Evolutionary conservation across 169 alveolate genomes (phyloP).

Genomic region (Babesia ovata): DNA sequence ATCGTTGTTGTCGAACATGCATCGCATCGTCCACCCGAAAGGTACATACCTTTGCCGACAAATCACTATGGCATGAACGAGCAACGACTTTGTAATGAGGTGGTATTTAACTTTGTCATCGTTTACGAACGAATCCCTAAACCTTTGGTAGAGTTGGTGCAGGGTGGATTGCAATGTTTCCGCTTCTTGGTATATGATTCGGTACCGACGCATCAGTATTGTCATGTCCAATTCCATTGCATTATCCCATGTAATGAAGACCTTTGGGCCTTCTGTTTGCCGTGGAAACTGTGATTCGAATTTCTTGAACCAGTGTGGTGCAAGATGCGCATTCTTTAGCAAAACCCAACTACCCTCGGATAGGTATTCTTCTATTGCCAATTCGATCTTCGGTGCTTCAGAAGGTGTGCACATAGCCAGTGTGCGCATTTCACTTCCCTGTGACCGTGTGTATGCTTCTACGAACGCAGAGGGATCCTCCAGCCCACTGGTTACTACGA

Average conservation of each 20-base stretch:
- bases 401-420: slow-evolving; percentile 98
- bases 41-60: slow-evolving; percentile 93
- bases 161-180: slow-evolving; percentile 91
- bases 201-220: slow-evolving; percentile 91
- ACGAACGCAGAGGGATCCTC: slow-evolving; percentile 93
- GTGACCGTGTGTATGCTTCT: slow-evolving; percentile 87
- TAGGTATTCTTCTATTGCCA: slow-evolving; percentile 88
- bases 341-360: slow-evolving; percentile 96
- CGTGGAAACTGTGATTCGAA: slow-evolving; percentile 92
- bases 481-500: slow-evolving; percentile 45
- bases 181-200: slow-evolving; percentile 96
- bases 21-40: slow-evolving; percentile 96
- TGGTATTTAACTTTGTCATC: slow-evolving; percentile 66
- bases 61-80: slow-evolving; percentile 96
- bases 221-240: slow-evolving; percentile 91
- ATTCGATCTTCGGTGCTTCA: slow-evolving; percentile 93
- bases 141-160: slow-evolving; percentile 84
- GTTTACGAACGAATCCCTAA: slow-evolving; percentile 83
- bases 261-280: slow-evolving; percentile 85
- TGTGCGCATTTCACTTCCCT: slow-evolving; percentile 83
- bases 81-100: slow-evolving; percentile 91
- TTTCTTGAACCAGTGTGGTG: slow-evolving; percentile 93
- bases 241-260: slow-evolving; percentile 96
- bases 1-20: slow-evolving; percentile 98
- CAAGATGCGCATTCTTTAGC: slow-evolving; percentile 96